These are phyloP conservation scores for Gaertneriomyces sp. DNA, from an alignment of 192 early-diverging fungal species.

Conservation along the genomic window DNA sequence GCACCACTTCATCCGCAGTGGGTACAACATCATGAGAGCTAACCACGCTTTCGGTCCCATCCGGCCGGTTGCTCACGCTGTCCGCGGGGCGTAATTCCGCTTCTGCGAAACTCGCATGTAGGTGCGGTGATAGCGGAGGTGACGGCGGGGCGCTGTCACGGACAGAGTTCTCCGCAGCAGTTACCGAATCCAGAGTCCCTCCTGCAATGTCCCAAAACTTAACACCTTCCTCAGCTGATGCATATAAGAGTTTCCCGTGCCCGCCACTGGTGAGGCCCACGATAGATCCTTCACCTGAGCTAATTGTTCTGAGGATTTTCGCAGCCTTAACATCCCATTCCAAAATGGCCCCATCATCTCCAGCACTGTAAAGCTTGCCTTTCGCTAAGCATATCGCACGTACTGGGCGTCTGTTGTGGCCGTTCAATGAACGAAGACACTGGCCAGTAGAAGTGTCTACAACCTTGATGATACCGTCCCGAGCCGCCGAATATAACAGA, in stretches of 20 bases:
- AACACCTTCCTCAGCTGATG: no score
- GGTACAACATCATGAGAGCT: no score
- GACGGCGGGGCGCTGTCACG: no score
- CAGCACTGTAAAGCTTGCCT: slow-evolving; percentile 33
- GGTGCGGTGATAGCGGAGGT: no score
- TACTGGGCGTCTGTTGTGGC: slow-evolving; percentile 20
- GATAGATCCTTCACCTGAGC: slow-evolving; percentile 14
- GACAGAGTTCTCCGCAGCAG: no score
- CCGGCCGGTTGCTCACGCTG: no score
- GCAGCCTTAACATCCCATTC: slow-evolving; percentile 46
- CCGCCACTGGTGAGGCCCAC: neutral
- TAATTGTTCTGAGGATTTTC: neutral
- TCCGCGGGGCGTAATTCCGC: no score
- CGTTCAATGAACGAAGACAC: slow-evolving; percentile 26
- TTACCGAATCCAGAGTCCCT: no score
- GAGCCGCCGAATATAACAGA: slow-evolving; percentile 28
- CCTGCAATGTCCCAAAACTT: no score
- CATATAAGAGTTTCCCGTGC: slow-evolving; percentile 27
- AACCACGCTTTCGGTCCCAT: no score
- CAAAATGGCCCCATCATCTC: slow-evolving; percentile 35
- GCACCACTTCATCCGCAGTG: no score
- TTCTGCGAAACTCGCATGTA: no score
- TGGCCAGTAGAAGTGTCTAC: slow-evolving; percentile 36
- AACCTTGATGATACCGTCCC: slow-evolving; percentile 33
- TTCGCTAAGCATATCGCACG: slow-evolving; percentile 31